Evolutionary conservation across 345 rosid species (phyloP).

Genomic region (rapeseed (Brassica napus)): DNA sequence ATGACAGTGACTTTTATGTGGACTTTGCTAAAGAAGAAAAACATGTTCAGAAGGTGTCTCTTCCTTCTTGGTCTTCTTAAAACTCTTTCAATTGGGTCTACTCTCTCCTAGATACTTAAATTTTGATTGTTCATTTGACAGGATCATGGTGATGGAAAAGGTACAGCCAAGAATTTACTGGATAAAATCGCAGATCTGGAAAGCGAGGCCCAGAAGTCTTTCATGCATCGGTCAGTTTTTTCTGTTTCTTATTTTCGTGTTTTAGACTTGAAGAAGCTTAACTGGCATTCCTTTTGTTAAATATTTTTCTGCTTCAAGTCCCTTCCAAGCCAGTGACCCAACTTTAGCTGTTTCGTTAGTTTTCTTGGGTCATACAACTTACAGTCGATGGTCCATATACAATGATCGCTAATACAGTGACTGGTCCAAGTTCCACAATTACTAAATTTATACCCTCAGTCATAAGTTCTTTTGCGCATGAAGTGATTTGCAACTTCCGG

Average conservation of each 20-base stretch:
- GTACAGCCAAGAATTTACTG: constrained; percentile 77
- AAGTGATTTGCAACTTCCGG: not conserved
- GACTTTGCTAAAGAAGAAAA: constrained; percentile 54
- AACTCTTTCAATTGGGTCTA: constrained; percentile 14
- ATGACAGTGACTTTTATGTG: constrained; percentile 74
- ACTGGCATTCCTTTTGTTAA: constrained; percentile 8
- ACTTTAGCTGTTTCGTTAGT: not conserved
- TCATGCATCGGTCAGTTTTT: constrained; percentile 90
- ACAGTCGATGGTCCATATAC: not conserved
- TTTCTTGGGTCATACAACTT: constrained; percentile 11
- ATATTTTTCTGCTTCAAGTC: constrained; percentile 8
- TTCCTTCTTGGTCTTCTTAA: constrained; percentile 25
- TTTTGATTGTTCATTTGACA: constrained; percentile 29
- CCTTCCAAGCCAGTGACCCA: not conserved
- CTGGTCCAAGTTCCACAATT: constrained; percentile 15
- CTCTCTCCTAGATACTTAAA: constrained; percentile 18
- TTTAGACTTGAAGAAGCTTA: constrained; percentile 12
- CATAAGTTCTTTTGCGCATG: constrained; percentile 17
- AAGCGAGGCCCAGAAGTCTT: constrained; percentile 95
- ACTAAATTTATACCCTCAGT: not conserved
- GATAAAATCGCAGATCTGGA: constrained; percentile 77
- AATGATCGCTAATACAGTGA: not conserved
- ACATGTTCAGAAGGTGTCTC: constrained; percentile 70
- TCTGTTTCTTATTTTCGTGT: constrained; percentile 11
- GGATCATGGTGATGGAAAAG: constrained; percentile 81